A percentile compares a stretch with the other conserved stretches of the same genome.
phyloP scores from a whole-genome alignment of 768 basidiomycete genomes.

The Russula virescens region DNA sequence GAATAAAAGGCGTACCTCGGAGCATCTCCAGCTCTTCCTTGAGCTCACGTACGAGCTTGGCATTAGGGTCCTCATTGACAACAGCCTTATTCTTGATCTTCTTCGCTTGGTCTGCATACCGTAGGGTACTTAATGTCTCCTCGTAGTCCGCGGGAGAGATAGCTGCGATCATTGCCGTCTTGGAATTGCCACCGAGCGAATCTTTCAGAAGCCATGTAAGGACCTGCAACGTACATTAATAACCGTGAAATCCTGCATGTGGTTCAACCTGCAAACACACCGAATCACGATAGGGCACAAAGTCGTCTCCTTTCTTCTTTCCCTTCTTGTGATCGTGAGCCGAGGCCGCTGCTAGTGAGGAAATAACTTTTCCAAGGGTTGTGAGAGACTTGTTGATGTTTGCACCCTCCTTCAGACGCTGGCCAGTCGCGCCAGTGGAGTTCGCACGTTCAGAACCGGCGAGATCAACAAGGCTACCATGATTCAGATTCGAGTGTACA shows the following conservation, averaged over 20 bases:
- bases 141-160: conserved; percentile 99
- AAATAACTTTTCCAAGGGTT: conserved; percentile 96
- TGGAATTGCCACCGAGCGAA: conserved; percentile 93
- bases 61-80: conserved; percentile 99
- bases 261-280: conserved; percentile 42
- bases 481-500: not conserved
- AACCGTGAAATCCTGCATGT: not conserved
- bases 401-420: conserved; percentile 93
- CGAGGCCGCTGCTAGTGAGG: conserved; percentile 68
- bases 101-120: conserved; percentile 98
- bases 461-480: conserved; percentile 81
- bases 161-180: conserved; percentile 99
- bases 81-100: conserved; percentile 99
- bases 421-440: conserved; percentile 95
- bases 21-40: conserved; percentile 97
- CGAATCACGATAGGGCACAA: conserved; percentile 96
- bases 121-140: conserved; percentile 91
- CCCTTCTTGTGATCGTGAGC: conserved; percentile 51
- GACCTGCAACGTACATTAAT: conserved; percentile 45
- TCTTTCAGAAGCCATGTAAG: conserved; percentile 98
- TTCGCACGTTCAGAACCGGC: conserved; percentile 97
- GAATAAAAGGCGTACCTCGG: conserved; percentile 47
- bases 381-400: conserved; percentile 99
- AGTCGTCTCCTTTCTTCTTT: conserved; percentile 87
- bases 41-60: conserved; percentile 96